Conservation (phyloP, 352 stramenopile genomes). For the Phytophthora syringae region DNA sequence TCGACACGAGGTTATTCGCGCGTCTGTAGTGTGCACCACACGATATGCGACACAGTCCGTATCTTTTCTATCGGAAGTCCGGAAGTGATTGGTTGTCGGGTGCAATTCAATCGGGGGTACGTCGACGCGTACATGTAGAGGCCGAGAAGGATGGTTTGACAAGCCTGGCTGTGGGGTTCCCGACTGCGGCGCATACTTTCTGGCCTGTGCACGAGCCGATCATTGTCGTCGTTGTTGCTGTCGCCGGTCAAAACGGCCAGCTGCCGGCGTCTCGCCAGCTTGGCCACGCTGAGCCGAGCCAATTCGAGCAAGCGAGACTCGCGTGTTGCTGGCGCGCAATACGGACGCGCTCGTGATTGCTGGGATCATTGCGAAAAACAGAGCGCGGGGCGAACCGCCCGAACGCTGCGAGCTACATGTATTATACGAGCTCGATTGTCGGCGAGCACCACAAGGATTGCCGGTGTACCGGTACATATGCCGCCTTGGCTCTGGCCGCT, state of each 20-base stretch:
- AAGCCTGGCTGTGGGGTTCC: neutral
- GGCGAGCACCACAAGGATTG: neutral
- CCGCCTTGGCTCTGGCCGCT: slow-evolving; percentile 2
- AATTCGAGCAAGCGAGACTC: neutral
- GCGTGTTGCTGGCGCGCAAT: neutral
- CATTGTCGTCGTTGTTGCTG: neutral
- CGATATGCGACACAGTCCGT: slow-evolving; percentile 26
- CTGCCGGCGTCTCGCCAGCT: neutral
- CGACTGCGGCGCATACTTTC: neutral
- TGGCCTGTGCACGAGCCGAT: neutral
- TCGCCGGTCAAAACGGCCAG: neutral
- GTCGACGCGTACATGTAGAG: no score
- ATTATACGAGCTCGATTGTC: no score
- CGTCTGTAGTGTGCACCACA: slow-evolving; percentile 3
- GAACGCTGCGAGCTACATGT: neutral
- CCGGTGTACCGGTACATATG: no score
- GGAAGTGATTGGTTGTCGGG: slow-evolving; percentile 34
- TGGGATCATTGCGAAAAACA: neutral
- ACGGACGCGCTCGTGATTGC: neutral
- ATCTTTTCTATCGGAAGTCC: slow-evolving; percentile 36
- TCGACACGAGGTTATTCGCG: slow-evolving; percentile 24
- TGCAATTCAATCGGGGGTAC: slow-evolving; percentile 13
- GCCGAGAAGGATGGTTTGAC: neutral
- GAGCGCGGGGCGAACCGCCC: neutral
- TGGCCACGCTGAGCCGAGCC: neutral